Evolutionary conservation across 768 basidiomycete genomes (phyloP).

Genomic region (Cystofilobasidium ferigula): DNA sequence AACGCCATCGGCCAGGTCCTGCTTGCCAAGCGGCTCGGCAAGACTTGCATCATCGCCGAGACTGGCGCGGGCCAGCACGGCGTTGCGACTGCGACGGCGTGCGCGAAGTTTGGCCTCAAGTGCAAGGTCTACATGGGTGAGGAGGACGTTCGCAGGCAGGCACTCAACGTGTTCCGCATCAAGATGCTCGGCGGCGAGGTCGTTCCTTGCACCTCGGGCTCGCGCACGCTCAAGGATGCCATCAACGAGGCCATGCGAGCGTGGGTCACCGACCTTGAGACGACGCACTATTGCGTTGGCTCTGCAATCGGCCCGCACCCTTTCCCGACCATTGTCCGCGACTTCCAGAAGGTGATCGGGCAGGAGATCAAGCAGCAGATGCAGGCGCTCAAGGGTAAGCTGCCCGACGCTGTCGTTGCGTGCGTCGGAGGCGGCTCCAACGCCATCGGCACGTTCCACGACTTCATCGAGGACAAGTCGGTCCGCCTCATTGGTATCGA

Average conservation of each 20-base stretch:
- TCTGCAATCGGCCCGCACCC: conserved; percentile 97
- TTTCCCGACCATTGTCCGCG: conserved; percentile 96
- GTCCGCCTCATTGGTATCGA: conserved; percentile 89
- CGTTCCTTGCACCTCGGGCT: conserved; percentile 83
- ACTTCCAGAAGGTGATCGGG: conserved; percentile 93
- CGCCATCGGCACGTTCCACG: conserved; percentile 94
- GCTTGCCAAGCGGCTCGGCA: conserved; percentile 84
- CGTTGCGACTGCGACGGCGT: conserved; percentile 96
- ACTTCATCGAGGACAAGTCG: conserved; percentile 78
- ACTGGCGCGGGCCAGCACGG: conserved; percentile 99
- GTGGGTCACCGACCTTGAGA: conserved; percentile 86
- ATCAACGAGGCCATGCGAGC: conserved; percentile 83
- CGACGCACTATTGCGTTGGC: conserved; percentile 90
- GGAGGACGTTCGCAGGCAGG: conserved; percentile 91
- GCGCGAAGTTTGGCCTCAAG: conserved; percentile 89
- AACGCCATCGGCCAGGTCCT: conserved; percentile 97
- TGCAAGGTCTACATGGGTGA: conserved; percentile 97
- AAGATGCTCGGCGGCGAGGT: conserved; percentile 91
- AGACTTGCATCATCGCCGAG: conserved; percentile 95
- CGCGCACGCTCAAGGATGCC: conserved; percentile 91
- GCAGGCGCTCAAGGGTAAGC: conserved; percentile 58
- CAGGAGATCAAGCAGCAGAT: conserved; percentile 87
- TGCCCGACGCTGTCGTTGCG: conserved; percentile 87
- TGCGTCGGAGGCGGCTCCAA: conserved; percentile 98
- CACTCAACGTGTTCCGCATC: conserved; percentile 25